Base-by-base conservation (phyloP, 176 grass and related monocot genomes). In the Aegilops bicornis region DNA sequence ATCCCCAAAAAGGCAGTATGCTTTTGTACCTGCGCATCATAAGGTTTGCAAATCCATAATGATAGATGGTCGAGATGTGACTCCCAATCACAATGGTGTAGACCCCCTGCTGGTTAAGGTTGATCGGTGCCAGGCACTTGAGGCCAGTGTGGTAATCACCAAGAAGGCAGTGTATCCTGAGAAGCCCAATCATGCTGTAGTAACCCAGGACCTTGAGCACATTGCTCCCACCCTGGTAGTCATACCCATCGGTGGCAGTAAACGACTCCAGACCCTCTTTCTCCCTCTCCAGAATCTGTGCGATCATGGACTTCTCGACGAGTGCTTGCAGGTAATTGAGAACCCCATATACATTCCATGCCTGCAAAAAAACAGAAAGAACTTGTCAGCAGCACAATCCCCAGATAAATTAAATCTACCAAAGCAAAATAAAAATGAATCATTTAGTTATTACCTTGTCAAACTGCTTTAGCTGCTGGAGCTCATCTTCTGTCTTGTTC, bases 171-270 rank as follows among this genome's bases (percentile, higher is more conserved):
- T 99, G 97, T 79, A 99, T 93, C 67, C 97, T 91, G 64, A 99
- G 94, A 79, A 99, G 81, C 5, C 97, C 97, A 70, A 99, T 91
- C 97, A 99, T 99, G 89, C 97, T 96, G 89, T 99, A 99, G 76
- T 99, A 99, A 62, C 97, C 97, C 69, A 99, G 87, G 89, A 99
- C 89, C 91, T 99, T 99, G 22, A 99, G 86, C 61, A 99, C 97
- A 54, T 99, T 99, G 82, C 97, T 99, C 8, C 97, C 94, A 7
- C 94, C 97, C 31, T 99, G 72, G 54, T 99, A 99, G 77, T 99
- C 97, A 15, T 99, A 99, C 3, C 97, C 97, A 13, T 99, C 94
- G 0, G 89, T 94, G 54, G 90, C 88, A 1, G 97, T 93, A 80
- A 99, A 99, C 90, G 94, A 90, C 73, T 99, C 97, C 40, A 99